Evolutionary conservation across 139 green algal species (phyloP).

Genomic region (Closterium sp.): DNA sequence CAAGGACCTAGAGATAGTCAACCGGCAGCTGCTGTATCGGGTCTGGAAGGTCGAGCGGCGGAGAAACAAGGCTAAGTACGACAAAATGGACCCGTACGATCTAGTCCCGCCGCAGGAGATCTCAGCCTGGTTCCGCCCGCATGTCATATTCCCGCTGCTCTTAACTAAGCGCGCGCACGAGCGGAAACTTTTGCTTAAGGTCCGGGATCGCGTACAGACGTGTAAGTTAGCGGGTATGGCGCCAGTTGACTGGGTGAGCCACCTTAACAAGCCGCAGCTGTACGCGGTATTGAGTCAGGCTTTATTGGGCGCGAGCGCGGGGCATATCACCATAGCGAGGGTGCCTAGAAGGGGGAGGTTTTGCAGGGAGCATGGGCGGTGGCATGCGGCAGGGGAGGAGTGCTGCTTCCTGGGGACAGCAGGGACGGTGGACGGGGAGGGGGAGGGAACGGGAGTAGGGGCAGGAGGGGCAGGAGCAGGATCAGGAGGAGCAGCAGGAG

Average conservation of each 20-base stretch:
- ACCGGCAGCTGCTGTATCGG: neutral
- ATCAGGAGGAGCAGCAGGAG: neutral
- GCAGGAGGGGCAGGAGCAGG: neutral
- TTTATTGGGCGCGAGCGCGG: neutral
- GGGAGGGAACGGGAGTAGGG: neutral
- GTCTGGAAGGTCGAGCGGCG: neutral
- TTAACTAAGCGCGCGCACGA: neutral
- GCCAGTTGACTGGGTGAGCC: neutral
- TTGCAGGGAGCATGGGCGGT: neutral
- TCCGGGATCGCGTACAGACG: neutral
- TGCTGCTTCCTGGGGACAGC: neutral
- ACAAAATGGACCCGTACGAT: neutral
- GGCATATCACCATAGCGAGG: neutral
- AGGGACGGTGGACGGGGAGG: neutral
- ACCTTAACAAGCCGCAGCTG: slow-evolving; percentile 8
- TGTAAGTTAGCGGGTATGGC: slow-evolving; percentile 5
- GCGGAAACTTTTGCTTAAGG: neutral
- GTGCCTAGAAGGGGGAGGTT: neutral
- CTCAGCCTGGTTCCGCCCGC: neutral
- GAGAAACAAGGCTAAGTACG: neutral
- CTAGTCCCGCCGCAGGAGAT: slow-evolving; percentile 2
- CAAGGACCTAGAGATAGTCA: neutral
- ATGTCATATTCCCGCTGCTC: slow-evolving; percentile 7
- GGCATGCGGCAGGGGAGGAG: neutral
- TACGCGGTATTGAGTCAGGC: slow-evolving; percentile 7